phyloP scores from a whole-genome alignment of 1,284 basidiomycete genomes.

The Cryptococcus floricola region DNA sequence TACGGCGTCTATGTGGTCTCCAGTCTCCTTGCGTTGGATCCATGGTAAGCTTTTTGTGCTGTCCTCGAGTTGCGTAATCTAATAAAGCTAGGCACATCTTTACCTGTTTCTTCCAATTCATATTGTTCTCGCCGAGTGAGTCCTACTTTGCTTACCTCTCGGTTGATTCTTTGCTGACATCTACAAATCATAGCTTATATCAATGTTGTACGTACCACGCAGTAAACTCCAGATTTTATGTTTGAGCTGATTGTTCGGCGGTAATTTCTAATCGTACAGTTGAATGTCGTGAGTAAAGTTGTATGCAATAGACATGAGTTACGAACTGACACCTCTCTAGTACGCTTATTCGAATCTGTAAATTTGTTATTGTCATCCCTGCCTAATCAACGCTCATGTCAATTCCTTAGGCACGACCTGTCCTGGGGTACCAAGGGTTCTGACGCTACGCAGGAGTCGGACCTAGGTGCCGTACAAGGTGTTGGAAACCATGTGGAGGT shows the following conservation, averaged over 20 bases:
- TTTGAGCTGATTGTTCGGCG: background rate
- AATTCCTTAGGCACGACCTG: slow-evolving; percentile 53
- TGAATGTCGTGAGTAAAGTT: slow-evolving; percentile 36
- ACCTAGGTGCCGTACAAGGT: slow-evolving; percentile 68
- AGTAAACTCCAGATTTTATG: background rate
- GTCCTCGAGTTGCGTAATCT: background rate
- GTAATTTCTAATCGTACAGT: slow-evolving; percentile 9
- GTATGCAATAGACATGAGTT: slow-evolving; percentile 1
- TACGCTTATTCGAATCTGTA: slow-evolving; percentile 61
- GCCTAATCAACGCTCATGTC: background rate
- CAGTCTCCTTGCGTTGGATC: slow-evolving; percentile 84
- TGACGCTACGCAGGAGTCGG: slow-evolving; percentile 60
- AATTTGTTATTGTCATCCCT: slow-evolving; percentile 32
- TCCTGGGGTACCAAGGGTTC: slow-evolving; percentile 86
- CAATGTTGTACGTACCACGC: slow-evolving; percentile 33
- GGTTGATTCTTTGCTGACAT: slow-evolving; percentile 18
- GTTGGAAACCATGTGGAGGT: slow-evolving; percentile 74
- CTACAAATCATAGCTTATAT: slow-evolving; percentile 35
- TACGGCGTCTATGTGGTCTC: slow-evolving; percentile 78
- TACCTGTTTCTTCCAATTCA: slow-evolving; percentile 84
- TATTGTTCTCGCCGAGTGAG: slow-evolving; percentile 60
- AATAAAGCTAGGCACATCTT: slow-evolving; percentile 58
- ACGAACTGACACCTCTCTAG: slow-evolving; percentile 10
- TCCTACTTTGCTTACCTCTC: slow-evolving; percentile 1
- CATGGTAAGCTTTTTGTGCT: slow-evolving; percentile 54